phyloP scores from a whole-genome alignment of 352 stramenopile species.

The Phytophthora boehmeriae region DNA sequence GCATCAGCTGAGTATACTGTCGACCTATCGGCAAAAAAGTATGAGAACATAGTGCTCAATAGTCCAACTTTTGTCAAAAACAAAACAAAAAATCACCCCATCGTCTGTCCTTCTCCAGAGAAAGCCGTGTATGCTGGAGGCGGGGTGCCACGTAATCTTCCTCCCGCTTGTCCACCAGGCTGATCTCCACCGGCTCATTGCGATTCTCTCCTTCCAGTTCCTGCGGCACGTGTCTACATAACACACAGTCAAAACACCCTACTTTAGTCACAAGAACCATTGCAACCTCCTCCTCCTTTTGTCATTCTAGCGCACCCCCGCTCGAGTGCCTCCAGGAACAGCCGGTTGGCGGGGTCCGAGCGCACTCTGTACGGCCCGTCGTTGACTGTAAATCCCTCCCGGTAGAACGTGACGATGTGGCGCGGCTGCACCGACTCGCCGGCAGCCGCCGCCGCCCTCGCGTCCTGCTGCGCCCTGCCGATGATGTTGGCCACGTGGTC shows the following conservation, averaged over 20 bases:
- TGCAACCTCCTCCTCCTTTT: not conserved
- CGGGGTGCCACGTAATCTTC: conserved; percentile 81
- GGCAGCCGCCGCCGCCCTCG: conserved; percentile 31
- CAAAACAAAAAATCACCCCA: no score
- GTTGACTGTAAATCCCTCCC: conserved; percentile 86
- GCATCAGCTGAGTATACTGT: conserved; percentile 48
- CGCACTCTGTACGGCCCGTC: conserved; percentile 77
- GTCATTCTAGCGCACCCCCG: conserved; percentile 29
- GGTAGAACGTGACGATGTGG: conserved; percentile 87
- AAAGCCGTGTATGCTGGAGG: conserved; percentile 88
- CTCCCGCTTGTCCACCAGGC: conserved; percentile 84
- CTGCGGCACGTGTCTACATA: conserved; percentile 62
- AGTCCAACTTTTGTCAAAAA: not conserved
- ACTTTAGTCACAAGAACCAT: not conserved
- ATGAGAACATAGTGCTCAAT: not conserved
- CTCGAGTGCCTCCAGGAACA: conserved; percentile 86
- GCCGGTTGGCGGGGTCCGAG: conserved; percentile 69
- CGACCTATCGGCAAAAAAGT: conserved; percentile 24
- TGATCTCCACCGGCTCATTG: conserved; percentile 78
- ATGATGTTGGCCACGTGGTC: conserved; percentile 87
- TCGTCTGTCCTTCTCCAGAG: conserved; percentile 80
- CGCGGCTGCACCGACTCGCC: conserved; percentile 33
- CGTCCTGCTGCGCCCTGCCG: conserved; percentile 75
- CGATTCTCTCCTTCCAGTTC: conserved; percentile 79
- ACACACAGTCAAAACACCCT: not conserved